Evolutionary conservation across 805 yeast species (phyloP).

Genomic region (Cyberlindnera euphorbiae): DNA sequence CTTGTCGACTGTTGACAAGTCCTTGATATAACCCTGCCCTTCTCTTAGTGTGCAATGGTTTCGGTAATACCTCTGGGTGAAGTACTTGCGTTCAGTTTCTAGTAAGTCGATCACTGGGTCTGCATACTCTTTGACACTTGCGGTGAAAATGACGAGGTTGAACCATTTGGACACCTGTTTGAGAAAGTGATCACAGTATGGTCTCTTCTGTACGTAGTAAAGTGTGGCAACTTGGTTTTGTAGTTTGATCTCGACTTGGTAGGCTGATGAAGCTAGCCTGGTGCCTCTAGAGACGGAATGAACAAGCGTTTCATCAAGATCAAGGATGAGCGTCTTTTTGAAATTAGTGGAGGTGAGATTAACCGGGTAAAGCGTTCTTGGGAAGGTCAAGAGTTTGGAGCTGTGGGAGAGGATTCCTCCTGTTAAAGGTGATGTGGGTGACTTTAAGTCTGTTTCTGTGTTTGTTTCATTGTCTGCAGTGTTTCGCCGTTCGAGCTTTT

Average conservation of each 20-base stretch:
- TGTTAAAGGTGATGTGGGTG: constrained; percentile 23
- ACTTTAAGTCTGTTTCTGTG: constrained; percentile 16
- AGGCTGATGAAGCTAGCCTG: constrained; percentile 37
- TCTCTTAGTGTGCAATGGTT: constrained; percentile 70
- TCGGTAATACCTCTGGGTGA: constrained; percentile 65
- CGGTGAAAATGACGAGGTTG: constrained; percentile 87
- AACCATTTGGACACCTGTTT: constrained; percentile 80
- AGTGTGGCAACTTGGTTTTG: constrained; percentile 68
- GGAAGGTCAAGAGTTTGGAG: constrained; percentile 26
- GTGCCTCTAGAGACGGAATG: constrained; percentile 76
- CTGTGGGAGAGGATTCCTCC: constrained; percentile 11
- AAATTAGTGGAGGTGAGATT: constrained; percentile 34
- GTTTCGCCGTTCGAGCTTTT: constrained; percentile 6
- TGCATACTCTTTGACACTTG: constrained; percentile 91
- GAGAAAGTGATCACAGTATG: constrained; percentile 82
- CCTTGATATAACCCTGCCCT: constrained; percentile 86
- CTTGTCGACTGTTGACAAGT: constrained; percentile 42
- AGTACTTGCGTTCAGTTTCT: constrained; percentile 57
- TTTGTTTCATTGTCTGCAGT: constrained; percentile 2
- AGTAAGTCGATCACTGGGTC: constrained; percentile 95
- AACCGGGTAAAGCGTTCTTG: constrained; percentile 38
- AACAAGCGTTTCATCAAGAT: constrained; percentile 90
- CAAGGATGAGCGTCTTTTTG: constrained; percentile 74
- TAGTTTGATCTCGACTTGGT: constrained; percentile 78
- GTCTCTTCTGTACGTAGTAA: constrained; percentile 88